Percentiles rank a stretch among this genome's conserved stretches.
Conservation (phyloP, 2,329 filamentous ascomycete species). For the Nemania sp. region DNA sequence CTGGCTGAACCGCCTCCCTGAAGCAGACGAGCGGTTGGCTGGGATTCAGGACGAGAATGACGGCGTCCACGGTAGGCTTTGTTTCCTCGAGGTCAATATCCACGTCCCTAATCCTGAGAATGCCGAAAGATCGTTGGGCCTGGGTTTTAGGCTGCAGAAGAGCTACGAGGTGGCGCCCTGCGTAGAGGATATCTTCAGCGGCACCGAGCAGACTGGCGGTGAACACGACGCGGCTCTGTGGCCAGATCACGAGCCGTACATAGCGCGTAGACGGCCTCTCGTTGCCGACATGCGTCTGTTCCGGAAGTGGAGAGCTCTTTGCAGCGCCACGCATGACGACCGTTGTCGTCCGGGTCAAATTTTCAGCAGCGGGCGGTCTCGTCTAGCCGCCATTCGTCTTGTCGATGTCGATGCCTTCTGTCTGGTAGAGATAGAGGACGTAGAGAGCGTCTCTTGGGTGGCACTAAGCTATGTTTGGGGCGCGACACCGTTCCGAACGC, state of each 20-base stretch:
- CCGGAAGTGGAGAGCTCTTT: neutral
- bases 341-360: neutral
- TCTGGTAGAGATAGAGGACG: neutral
- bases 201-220: neutral
- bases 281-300: neutral
- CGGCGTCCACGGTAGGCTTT: neutral
- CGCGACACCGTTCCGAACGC: neutral
- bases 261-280: neutral
- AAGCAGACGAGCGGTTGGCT: neutral
- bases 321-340: neutral
- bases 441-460: neutral
- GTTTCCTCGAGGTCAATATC: neutral
- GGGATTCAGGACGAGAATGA: neutral
- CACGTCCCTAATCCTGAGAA: neutral
- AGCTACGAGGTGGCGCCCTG: neutral
- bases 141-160: neutral
- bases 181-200: neutral
- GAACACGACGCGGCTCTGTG: neutral
- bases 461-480: slow-evolving; percentile 6
- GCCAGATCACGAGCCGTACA: neutral
- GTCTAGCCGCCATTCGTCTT: neutral
- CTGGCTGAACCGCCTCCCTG: neutral
- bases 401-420: neutral
- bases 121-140: neutral
- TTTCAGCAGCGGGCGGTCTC: neutral